Evolutionary conservation across 2,329 filamentous ascomycete species (phyloP), one percentile per base, ranked within the genome.

Genomic region (Proliferodiscus dingleyae): DNA sequence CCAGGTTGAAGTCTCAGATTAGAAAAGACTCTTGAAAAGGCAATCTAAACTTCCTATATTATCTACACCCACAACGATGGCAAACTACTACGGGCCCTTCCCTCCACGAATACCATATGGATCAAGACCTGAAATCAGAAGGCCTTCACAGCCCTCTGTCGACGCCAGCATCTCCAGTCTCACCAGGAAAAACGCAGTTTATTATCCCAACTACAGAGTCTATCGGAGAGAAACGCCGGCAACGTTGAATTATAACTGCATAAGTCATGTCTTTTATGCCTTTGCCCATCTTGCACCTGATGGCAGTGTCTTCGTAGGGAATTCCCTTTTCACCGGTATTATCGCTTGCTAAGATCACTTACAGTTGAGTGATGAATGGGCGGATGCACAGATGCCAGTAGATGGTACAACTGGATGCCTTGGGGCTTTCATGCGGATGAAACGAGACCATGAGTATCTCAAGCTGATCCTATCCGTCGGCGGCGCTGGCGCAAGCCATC

Each of bases 211-310:
- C 66, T 81, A 80, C 69, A 74, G 81, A 47, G 78, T 89, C 55
- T 89, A 89, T 66, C 74, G 76, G 46, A 78, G 83, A 52, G 80
- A 87, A 57, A 85, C 85, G 13, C 87, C 87, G 0, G 85, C 80
- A 1, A 80, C 80, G 45, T 70, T 91, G 60, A 86, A 87, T 62
- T 80, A 88, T 64, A 79, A 79, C 54, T 87, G 84, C 59, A 81
- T 91, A 58, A 89, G 84, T 55, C 84, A 89, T 61, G 80, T 90
- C 21, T 90, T 89, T 66, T 91, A 91, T 62, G 85, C 87, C 10
- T 90, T 87, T 75, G 86, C 86, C 47, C 85, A 77, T 66, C 78
- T 91, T 34, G 79, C 80, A 52, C 67, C 75, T 41, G 84, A 89
- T 62, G 87, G 87, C 40, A 79, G 78, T 43, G 80, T 91, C 51